Evolutionary conservation across 805 yeast genomes (phyloP).

Genomic region (Kodamaea neixiangensis): DNA sequence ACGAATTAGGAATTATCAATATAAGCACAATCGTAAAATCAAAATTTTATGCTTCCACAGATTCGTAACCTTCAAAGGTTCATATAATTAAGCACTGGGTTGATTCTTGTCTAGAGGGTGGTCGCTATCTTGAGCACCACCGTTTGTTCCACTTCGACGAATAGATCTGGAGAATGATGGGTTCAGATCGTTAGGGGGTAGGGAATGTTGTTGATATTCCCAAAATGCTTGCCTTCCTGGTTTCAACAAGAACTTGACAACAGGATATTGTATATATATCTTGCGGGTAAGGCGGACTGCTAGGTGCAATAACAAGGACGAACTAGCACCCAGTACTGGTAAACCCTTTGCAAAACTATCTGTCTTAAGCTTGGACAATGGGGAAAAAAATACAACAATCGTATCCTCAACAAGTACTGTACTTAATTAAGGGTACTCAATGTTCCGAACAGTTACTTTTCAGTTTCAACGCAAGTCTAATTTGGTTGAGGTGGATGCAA

Average conservation of each 20-base stretch:
- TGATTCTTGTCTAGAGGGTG: neutral
- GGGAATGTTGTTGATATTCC: neutral
- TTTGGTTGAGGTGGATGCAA: neutral
- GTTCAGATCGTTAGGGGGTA: neutral
- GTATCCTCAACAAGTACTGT: neutral
- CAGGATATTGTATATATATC: neutral
- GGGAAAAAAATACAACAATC: neutral
- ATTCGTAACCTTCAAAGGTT: neutral
- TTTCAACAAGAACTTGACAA: neutral
- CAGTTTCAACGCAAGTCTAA: neutral
- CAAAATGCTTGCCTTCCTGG: neutral
- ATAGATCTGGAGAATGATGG: neutral
- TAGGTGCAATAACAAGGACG: neutral
- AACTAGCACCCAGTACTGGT: neutral
- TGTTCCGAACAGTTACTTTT: neutral
- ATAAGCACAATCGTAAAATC: constrained; percentile 1
- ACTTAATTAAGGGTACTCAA: neutral
- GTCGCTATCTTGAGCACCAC: neutral
- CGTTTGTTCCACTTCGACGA: neutral
- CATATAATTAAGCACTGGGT: neutral
- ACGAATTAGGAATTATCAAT: neutral
- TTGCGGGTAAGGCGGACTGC: neutral
- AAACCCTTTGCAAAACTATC: neutral
- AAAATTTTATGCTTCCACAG: neutral
- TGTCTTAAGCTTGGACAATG: neutral